Evolutionary conservation across 495 filamentous ascomycete species (phyloP).

Genomic region (Neurospora sp.): DNA sequence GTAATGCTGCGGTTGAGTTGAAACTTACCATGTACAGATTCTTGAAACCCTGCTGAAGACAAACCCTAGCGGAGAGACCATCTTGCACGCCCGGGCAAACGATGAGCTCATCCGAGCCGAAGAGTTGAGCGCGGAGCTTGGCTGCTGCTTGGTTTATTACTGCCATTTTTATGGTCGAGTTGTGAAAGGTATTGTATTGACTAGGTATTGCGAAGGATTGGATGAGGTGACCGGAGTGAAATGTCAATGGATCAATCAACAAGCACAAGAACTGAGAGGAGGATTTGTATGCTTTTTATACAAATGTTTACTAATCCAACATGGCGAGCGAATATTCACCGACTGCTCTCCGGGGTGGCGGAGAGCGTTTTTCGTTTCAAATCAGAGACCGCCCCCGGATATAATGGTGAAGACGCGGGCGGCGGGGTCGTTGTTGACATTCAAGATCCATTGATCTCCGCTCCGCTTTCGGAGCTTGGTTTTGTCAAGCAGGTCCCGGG

Average conservation of each 20-base stretch:
- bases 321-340: background rate
- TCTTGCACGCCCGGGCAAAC: conserved; percentile 65
- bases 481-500: background rate
- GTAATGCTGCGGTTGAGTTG: no score
- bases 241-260: background rate
- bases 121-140: conserved; percentile 29
- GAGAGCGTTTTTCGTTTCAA: background rate
- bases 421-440: background rate
- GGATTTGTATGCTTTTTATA: background rate
- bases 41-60: conserved; percentile 50
- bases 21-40: conserved; percentile 56
- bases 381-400: background rate
- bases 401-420: background rate
- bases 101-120: conserved; percentile 28
- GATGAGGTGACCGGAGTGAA: background rate
- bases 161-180: background rate
- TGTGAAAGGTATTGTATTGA: background rate
- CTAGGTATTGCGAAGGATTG: background rate
- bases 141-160: conserved; percentile 21
- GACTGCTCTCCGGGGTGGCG: background rate
- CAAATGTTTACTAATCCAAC: background rate
- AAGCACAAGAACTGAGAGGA: background rate
- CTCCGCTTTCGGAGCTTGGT: background rate
- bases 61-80: conserved; percentile 56
- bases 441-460: background rate